Base-by-base conservation (phyloP, 345 rosid genomes). In the Microcos paniculata region DNA sequence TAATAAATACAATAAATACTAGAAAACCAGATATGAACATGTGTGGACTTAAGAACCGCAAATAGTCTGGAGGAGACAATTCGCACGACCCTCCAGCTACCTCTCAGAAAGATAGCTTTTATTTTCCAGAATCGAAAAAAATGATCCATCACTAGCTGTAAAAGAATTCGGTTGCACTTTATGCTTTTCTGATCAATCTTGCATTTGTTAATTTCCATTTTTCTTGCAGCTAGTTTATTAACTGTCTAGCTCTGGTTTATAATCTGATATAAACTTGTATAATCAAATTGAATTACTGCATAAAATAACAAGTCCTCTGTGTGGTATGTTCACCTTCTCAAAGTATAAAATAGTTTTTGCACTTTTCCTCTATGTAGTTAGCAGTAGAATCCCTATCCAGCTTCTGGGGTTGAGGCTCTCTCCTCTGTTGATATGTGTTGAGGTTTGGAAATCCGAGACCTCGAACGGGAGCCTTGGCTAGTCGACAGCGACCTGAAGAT, bases 341-440 rank as follows among this genome's bases (percentile, higher is more conserved):
- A 13, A n/a, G 1, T 6, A 33, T 14, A 33, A 19, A 18, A 33
- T 21, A 40, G 43, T 30, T 42, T 35, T 42, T 23, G 48, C 58
- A 46, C 4, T 43, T 18, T 61, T 19, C 40, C 23, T 28, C 68
- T 67, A 48, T 11, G 43, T 26, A 55, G 58, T 51, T 1, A 7
- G 51, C 21, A 55, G 58, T 51, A 2, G 65, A 61, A 61, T 5
- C 42, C 57, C 16, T 10, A 51, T 15, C 43, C 53, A 35, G 70
- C 12, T 52, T 55, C 62, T 64, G 86, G 70, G 42, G 71, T 58
- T 38, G 78, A 73, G 26, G 72, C 77, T 43, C 77, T 80, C 48
- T 58, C 69, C 63, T 40, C 72, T 28, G 71, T 82, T 45, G 88
- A 80, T 38, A 80, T n/a, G n/a, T n/a, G n/a, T n/a, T n/a, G n/a